Evolutionary conservation across 2,329 filamentous ascomycete genomes (phyloP), one percentile per base, ranked within the genome.

Genomic region (Pseudogymnoascus sp.): DNA sequence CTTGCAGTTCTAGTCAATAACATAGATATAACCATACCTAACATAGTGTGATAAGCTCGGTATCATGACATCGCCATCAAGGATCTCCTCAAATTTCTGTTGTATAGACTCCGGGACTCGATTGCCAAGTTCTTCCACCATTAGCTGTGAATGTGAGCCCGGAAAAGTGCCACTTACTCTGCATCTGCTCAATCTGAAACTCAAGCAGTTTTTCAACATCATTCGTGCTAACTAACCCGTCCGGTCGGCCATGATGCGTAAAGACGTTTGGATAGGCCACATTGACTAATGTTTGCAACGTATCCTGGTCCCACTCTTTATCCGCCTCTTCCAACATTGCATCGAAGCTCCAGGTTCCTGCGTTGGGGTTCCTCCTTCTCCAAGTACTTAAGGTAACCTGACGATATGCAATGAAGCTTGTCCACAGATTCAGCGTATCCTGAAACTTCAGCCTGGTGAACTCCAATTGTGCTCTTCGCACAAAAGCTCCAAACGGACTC

Each of bases 161-260:
- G 5, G 18, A 4, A 10, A 35, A 28, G 10, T 12, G 14, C 62
- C n/a, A 75, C 78, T 70, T 76, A 88, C 89, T 90, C 73, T 97
- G 92, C 77, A 97, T 85, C 73, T 91, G 86, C 66, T 90, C 87
- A 38, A 97, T 87, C 71, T 96, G 92, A 69, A 94, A 95, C 68
- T 95, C 91, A 18, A 97, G 77, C 28, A 97, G 77, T 31, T 84
- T 84, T 72, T 95, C 90, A 6, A 94, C 80, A 71, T 96, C 91
- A 68, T 93, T 87, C 0, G 85, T 86, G 74, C 91, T 94, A 62
- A 90, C 80, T 31, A 74, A 73, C 35, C 75, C 74, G 31, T 74
- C 72, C 14, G 31, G 31, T 12, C 75, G 28, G 28, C 31, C 63
- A n/a, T 68, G 31, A 16, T 60, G 28, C 21, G 31, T 44, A 21